These are phyloP conservation scores for Chlamydomonas eustigma DNA, from an alignment of 139 green algal genomes.

Conservation along the genomic window DNA sequence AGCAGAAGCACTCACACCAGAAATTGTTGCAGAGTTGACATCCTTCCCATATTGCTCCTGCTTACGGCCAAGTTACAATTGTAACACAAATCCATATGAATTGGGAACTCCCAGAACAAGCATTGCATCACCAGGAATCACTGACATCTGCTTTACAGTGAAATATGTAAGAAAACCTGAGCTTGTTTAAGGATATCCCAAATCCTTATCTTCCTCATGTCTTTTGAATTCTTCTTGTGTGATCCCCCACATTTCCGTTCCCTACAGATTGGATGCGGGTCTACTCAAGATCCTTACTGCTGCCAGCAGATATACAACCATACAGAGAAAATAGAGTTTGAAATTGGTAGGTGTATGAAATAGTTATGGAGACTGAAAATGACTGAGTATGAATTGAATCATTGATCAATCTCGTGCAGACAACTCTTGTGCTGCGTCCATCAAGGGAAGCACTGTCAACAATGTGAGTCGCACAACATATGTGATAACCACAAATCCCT, in stretches of 20 bases:
- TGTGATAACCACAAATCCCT: constrained; percentile 9
- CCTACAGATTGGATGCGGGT: background rate
- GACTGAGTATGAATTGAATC: too few relatives aligned
- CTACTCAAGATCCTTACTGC: background rate
- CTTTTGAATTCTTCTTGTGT: too few relatives aligned
- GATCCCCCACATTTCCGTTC: background rate
- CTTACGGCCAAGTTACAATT: background rate
- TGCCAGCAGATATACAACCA: background rate
- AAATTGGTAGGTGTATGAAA: constrained; percentile 14
- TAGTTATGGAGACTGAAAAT: too few relatives aligned
- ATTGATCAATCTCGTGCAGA: too few relatives aligned
- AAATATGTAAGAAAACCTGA: background rate
- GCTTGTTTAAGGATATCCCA: too few relatives aligned
- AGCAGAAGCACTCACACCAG: too few relatives aligned
- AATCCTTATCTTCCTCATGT: too few relatives aligned
- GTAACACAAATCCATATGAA: background rate
- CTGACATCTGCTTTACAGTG: background rate
- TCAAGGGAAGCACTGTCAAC: constrained; percentile 13
- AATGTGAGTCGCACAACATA: constrained; percentile 2
- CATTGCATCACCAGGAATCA: background rate
- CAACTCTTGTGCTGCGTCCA: background rate
- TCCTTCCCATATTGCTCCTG: background rate
- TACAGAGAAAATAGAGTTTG: constrained; percentile 17
- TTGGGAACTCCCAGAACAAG: background rate
- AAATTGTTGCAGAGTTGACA: background rate